Base-by-base conservation (phyloP, 192 early-diverging fungal species). In the Coemansia sp. region DNA sequence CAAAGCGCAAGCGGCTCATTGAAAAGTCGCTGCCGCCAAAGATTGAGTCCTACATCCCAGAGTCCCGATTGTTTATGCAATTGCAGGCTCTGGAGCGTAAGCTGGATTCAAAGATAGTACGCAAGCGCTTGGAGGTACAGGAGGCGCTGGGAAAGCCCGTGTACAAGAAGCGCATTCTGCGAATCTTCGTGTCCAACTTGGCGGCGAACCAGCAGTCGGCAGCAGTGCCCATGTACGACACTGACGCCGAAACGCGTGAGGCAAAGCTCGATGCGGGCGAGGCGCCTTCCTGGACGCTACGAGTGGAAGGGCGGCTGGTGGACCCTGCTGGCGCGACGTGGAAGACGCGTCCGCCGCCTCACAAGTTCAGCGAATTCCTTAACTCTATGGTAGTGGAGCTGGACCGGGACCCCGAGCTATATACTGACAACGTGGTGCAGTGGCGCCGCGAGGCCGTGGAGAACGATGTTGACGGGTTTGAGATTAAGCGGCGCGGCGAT, bases 401-500 rank as follows among this genome's bases (percentile, higher is more conserved):
- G 69, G 86, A 94, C 19, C 89, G 95, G 29, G 90, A 93, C 72
- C 86, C 89, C 7, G 84, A 86, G 48, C 48, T 91, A 69, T 93
- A 91, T 70, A 85, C 89, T 6, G 94, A 95, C 41, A 77, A 77
- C 56, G 55, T 69, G 20, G 75, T 75, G 72, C 73, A 77, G 65
- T 77, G 77, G 78, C 77, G 76, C n/a, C 76, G 74, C 34, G 70
- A 53, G 24, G 68, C 73, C 2, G 67, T 58, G 3, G 75, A 74
- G 22, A 41, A 32, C 51, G 83, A 84, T 20, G 77, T 77, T 3
- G 83, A 99, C 72, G 95, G 95, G 9, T 91, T 99, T 71, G 95
- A 99, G 74, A 87, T 98, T 39, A 98, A 97, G 67, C 88, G 95
- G 64, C 89, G 87, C 53, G 97, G 95, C 58, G 94, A 97, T 70